Percentiles rank a stretch among this genome's conserved stretches.
These are phyloP conservation scores for Phialophora chinensis DNA, from an alignment of 2,329 filamentous ascomycete genomes.

Conservation along the genomic window DNA sequence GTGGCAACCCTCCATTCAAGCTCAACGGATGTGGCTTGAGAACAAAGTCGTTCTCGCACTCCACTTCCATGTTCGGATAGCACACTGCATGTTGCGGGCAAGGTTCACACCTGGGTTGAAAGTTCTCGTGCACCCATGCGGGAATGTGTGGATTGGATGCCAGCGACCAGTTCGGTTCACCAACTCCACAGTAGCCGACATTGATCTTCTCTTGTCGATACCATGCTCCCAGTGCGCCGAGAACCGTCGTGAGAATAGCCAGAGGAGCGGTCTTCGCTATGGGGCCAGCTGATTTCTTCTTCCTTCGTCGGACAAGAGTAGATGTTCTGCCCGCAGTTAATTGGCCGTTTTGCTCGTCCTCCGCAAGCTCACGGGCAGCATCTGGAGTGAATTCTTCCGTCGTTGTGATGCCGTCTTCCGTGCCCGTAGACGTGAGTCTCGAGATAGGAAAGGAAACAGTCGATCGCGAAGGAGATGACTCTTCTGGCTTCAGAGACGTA, in stretches of 20 bases:
- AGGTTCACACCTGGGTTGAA: conserved; percentile 83
- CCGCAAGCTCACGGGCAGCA: conserved; percentile 79
- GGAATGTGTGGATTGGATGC: conserved; percentile 69
- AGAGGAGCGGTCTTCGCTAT: conserved; percentile 70
- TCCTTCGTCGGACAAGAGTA: conserved; percentile 49
- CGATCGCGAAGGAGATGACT: conserved; percentile 63
- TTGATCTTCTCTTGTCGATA: conserved; percentile 96
- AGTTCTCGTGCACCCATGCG: conserved; percentile 67
- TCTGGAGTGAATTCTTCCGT: conserved; percentile 96
- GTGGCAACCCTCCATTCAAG: conserved; percentile 76
- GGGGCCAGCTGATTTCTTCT: conserved; percentile 54
- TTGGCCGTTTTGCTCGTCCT: conserved; percentile 54
- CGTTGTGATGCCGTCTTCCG: conserved; percentile 61
- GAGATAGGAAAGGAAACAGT: conserved; percentile 56
- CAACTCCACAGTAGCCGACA: conserved; percentile 92
- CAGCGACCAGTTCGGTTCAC: conserved; percentile 65
- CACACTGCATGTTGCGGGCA: conserved; percentile 92
- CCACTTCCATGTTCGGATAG: conserved; percentile 75
- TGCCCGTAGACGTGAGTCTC: conserved; percentile 51
- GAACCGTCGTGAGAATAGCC: conserved; percentile 71
- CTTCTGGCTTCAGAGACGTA: conserved; percentile 57
- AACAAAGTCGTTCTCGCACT: conserved; percentile 87
- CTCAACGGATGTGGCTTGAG: conserved; percentile 83
- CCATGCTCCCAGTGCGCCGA: conserved; percentile 77
- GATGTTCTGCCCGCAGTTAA: conserved; percentile 40